These are phyloP conservation scores for Ogataea wickerhamii DNA, from an alignment of 805 yeast species.

Conservation along the genomic window DNA sequence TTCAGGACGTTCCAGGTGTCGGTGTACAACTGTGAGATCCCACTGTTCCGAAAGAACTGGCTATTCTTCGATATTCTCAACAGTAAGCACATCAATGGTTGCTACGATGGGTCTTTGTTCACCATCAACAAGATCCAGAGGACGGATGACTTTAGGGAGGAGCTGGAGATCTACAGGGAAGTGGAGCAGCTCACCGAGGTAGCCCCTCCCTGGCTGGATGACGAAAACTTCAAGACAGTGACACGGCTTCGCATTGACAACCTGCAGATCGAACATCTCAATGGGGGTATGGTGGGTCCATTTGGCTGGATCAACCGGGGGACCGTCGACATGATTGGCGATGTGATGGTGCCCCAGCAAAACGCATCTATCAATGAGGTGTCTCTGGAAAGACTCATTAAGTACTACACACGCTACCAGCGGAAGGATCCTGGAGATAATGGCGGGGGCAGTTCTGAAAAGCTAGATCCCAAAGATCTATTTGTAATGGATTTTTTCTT, in stretches of 20 bases:
- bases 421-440: not conserved
- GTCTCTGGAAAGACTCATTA: constrained; percentile 44
- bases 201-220: constrained; percentile 10
- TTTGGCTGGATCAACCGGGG: constrained; percentile 97
- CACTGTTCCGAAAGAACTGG: constrained; percentile 87
- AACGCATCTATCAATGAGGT: constrained; percentile 40
- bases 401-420: constrained; percentile 18
- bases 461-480: constrained; percentile 15
- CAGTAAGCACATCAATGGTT: constrained; percentile 82
- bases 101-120: constrained; percentile 89
- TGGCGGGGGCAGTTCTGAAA: constrained; percentile 1
- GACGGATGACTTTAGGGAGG: constrained; percentile 43
- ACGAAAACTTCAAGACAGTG: constrained; percentile 40
- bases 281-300: constrained; percentile 88
- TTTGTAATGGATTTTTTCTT: constrained; percentile 78
- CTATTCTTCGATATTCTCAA: constrained; percentile 80
- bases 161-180: constrained; percentile 23
- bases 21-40: constrained; percentile 80
- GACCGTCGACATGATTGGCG: constrained; percentile 89
- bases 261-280: constrained; percentile 81
- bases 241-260: constrained; percentile 83
- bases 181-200: constrained; percentile 17
- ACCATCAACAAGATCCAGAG: constrained; percentile 81
- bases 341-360: constrained; percentile 69
- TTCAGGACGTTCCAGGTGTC: constrained; percentile 85